Percentiles rank a stretch among this genome's conserved stretches.
These are phyloP conservation scores for Chrysanthemum lavandulifolium DNA, from an alignment of 129 eudicot genomes.

Conservation along the genomic window DNA sequence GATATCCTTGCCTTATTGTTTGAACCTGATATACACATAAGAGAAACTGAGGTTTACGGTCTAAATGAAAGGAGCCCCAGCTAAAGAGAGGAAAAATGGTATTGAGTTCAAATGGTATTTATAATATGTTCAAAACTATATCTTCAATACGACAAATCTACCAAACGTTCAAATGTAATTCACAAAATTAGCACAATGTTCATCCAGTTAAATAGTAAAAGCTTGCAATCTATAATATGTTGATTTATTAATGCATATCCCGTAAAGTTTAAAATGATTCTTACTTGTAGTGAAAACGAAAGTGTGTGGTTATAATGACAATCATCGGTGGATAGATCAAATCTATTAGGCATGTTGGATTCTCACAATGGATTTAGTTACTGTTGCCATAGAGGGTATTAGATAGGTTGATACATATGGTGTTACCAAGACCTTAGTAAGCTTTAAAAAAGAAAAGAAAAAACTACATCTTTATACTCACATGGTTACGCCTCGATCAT, in stretches of 20 bases:
- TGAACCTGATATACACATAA: too few species aligned
- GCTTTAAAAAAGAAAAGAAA: background rate
- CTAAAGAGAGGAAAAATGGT: too few species aligned
- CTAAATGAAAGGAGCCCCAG: too few species aligned
- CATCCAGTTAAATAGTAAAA: slow-evolving; percentile 4
- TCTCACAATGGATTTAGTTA: slow-evolving; percentile 69
- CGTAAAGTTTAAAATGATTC: slow-evolving; percentile 13
- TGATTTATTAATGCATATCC: slow-evolving; percentile 12
- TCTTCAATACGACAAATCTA: slow-evolving; percentile 93
- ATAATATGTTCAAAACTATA: slow-evolving; percentile 60
- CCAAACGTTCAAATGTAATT: slow-evolving; percentile 18
- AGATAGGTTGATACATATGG: slow-evolving; percentile 3
- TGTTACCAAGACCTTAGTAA: slow-evolving; percentile 5
- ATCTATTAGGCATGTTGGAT: slow-evolving; percentile 73
- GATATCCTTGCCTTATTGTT: too few species aligned
- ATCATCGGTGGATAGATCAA: slow-evolving; percentile 87
- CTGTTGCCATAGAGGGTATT: slow-evolving; percentile 33
- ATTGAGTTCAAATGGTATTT: too few species aligned
- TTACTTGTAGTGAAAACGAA: slow-evolving; percentile 83
- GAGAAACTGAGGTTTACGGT: too few species aligned
- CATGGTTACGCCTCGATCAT: slow-evolving; percentile 69
- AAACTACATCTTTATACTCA: slow-evolving; percentile 32
- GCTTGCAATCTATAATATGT: background rate
- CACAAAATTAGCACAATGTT: slow-evolving; percentile 2
- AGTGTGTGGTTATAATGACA: slow-evolving; percentile 88